phyloP scores from a whole-genome alignment of 495 filamentous ascomycete genomes.

The Xylaria grammica region DNA sequence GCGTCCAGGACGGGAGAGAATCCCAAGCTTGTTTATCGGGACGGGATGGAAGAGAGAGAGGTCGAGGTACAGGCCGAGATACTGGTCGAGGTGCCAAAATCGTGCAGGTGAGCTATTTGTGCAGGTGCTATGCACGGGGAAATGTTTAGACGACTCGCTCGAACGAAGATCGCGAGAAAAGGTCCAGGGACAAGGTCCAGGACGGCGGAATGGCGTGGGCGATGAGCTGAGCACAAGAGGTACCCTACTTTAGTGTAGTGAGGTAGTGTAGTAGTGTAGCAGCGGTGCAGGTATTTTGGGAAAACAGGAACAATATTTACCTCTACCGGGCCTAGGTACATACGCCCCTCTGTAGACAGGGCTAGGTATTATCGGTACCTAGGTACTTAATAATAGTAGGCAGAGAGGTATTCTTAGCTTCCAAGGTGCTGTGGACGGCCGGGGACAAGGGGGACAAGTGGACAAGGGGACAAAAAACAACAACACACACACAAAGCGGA shows the following conservation, averaged over 20 bases:
- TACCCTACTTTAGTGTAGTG: neutral
- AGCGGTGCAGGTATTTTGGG: neutral
- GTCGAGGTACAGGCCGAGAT: neutral
- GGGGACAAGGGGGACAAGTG: no score
- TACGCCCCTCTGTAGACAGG: no score
- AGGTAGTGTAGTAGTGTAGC: neutral
- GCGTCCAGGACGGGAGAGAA: constrained; percentile 14
- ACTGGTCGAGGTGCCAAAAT: neutral
- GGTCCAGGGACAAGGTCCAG: constrained; percentile 13
- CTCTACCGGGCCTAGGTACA: no score
- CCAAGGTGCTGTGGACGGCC: no score
- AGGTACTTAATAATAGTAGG: neutral
- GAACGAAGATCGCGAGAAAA: neutral
- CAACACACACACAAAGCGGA: no score
- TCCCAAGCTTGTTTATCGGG: neutral
- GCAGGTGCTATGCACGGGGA: constrained; percentile 2
- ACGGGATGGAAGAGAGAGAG: neutral
- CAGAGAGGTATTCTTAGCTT: neutral
- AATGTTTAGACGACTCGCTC: constrained; percentile 8
- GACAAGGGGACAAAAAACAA: no score
- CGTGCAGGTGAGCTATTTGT: neutral
- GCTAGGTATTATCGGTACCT: no score
- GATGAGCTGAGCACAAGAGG: no score
- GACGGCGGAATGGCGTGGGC: constrained; percentile 15
- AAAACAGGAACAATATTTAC: neutral